Base-by-base conservation (phyloP, 1,284 basidiomycete genomes). In the Cryptococcus sp. region DNA sequence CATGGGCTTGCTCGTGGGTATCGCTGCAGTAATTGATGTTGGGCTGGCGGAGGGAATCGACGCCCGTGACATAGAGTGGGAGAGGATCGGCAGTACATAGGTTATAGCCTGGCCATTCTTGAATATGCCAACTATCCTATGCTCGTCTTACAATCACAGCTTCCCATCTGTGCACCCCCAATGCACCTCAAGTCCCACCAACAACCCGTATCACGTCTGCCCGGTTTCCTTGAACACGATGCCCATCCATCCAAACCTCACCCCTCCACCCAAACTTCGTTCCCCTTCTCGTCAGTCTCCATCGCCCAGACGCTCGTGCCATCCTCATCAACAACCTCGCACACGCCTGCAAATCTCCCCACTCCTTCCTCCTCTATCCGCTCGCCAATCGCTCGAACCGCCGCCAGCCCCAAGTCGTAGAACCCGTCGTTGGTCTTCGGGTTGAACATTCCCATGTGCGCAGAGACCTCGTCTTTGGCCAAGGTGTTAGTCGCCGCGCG, bases 361-460 rank as follows among this genome's bases (percentile, higher is more conserved):
- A 72, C 68, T 8, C 71, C 75, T 52, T 72, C 73, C 39, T 69
- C 60, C 48, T 73, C 71, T 23, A 79, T 60, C 20, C 73, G 60
- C 50, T 67, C 69, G 5, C 66, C 66, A 8, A 79, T 65, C 2
- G 60, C 61, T 8, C 64, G 53, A 0, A 84, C 85, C 0, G 84
- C 83, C 47, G 81, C 78, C 42, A 92, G 76, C 0, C 91, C 93
- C 3, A 97, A 80, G 61, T 86, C 84, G 71, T 94, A 94, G 75
- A 93, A 96, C 18, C 88, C 88, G 62, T 93, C 89, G 66, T 95
- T 95, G n/a, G 84, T 85, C 61, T 81, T 82, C 5, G 84, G 82
- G 60, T 83, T 82, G 75, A 97, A 97, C 87, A 97, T 95, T 42
- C 86, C 86, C 46, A 85, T 89, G 70, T 97, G 93, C 12, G 91